Evolutionary conservation across 2,329 filamentous ascomycete species (phyloP), one percentile per base, ranked within the genome.

Genomic region (Alternaria solani): DNA sequence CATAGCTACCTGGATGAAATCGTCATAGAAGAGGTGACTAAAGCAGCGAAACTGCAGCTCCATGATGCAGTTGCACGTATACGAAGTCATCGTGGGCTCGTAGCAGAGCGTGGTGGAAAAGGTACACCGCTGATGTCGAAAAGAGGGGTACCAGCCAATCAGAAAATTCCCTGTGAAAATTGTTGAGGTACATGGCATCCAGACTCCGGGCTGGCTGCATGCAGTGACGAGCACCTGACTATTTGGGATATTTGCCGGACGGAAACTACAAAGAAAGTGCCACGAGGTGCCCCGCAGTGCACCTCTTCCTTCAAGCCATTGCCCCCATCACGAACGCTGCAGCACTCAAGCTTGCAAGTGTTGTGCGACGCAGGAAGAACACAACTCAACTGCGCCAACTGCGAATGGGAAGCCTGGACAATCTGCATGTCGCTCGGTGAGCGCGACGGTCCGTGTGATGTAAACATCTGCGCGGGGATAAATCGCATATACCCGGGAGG

Each of bases 161-260:
- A 69, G 39, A 70, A 70, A 72, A 71, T 59, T 66, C 59, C 43
- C 49, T 62, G 47, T 47, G 57, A 59, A 62, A 67, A 70, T 62
- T 70, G 70, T 72, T 72, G 70, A 67, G 69, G 55, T 62, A 65
- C 65, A 63, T 66, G 67, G 60, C 63, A 65, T 65, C 66, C 68
- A 67, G 67, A 70, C 63, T 69, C 56, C 51, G 36, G 44, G 46
- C 41, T 59, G 59, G 47, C 59, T 66, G 72, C 74, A 76, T 73
- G 59, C 62, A 46, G 62, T 64, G 62, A 62, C 57, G 67, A 72
- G 66, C 73, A 76, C 70, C 73, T 76, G 74, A 76, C 68, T 63
- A 59, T 59, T 66, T 51, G 59, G 63, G 59, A 57, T 55, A 67
- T 55, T 55, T 60, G 54, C 61, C 59, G 57, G 44, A 57, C 53